A percentile compares a stretch with the other conserved stretches of the same genome.
phyloP scores from a whole-genome alignment of 345 rosid species.

The Acer campestre region DNA sequence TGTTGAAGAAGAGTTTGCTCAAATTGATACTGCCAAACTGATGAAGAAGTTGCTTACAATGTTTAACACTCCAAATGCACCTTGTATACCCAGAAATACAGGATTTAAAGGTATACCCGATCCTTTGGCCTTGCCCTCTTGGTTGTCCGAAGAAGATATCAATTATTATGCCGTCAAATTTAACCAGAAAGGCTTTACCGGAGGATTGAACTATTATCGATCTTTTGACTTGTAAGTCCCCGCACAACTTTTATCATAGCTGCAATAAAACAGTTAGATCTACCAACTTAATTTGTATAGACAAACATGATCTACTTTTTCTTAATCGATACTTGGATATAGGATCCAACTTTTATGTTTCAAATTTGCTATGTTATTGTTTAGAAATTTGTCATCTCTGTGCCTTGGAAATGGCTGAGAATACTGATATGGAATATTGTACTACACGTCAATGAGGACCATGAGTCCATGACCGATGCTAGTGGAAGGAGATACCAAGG shows the following conservation, averaged over 20 bases:
- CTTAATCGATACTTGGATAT: not conserved
- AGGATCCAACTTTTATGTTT: not conserved
- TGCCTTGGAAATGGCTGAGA: not conserved
- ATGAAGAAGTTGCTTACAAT: constrained; percentile 39
- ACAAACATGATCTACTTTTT: not conserved
- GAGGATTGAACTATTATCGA: constrained; percentile 46
- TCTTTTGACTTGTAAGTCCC: constrained; percentile 32
- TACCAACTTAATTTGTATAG: no score
- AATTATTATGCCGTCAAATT: constrained; percentile 23
- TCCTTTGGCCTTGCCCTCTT: constrained; percentile 49
- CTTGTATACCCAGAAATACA: constrained; percentile 51
- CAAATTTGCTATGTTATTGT: not conserved
- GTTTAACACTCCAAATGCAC: constrained; percentile 25
- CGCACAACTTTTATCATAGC: not conserved
- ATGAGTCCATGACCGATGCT: no score
- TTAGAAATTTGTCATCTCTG: not conserved
- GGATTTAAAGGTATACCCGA: constrained; percentile 57
- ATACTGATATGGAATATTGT: not conserved
- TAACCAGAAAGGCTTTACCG: constrained; percentile 37
- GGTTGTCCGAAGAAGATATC: constrained; percentile 56
- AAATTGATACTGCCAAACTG: constrained; percentile 44
- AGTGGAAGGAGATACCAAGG: no score
- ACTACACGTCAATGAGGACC: not conserved
- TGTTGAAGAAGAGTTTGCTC: constrained; percentile 70
- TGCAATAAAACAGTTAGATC: not conserved